phyloP scores from a whole-genome alignment of 192 early-diverging fungal species.

The Podila clonocystis region DNA sequence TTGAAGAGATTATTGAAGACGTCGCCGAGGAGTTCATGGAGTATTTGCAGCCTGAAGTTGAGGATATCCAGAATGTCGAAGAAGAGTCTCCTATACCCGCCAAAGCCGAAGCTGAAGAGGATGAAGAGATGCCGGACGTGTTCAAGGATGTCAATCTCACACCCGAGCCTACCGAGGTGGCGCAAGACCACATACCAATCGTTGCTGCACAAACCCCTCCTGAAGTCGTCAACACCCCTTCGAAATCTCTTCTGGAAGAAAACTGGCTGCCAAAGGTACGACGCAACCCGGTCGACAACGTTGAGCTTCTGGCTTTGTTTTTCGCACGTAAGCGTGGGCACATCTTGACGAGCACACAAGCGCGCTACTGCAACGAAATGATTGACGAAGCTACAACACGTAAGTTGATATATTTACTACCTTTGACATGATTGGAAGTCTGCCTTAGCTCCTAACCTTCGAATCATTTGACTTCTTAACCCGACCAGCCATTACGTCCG shows the following conservation, averaged over 20 bases:
- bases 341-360: slow-evolving; percentile 24
- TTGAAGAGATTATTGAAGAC: background rate
- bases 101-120: background rate
- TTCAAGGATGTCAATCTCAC: too few relatives aligned
- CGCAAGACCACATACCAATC: background rate
- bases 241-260: background rate
- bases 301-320: slow-evolving; percentile 24
- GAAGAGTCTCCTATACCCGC: background rate
- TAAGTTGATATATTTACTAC: background rate
- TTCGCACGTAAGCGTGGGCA: slow-evolving; percentile 19
- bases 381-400: background rate
- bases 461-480: background rate
- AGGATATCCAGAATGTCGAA: background rate
- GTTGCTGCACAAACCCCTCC: background rate
- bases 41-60: background rate
- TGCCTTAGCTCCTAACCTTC: too few relatives aligned
- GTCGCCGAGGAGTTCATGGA: background rate
- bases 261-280: background rate
- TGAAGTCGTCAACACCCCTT: background rate
- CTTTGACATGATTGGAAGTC: too few relatives aligned
- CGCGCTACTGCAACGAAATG: slow-evolving; percentile 17
- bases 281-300: slow-evolving; percentile 6
- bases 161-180: background rate
- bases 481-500: too few relatives aligned
- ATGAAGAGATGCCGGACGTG: background rate